Base-by-base conservation (phyloP, 2,329 filamentous ascomycete genomes). In the Coniella lustricola region DNA sequence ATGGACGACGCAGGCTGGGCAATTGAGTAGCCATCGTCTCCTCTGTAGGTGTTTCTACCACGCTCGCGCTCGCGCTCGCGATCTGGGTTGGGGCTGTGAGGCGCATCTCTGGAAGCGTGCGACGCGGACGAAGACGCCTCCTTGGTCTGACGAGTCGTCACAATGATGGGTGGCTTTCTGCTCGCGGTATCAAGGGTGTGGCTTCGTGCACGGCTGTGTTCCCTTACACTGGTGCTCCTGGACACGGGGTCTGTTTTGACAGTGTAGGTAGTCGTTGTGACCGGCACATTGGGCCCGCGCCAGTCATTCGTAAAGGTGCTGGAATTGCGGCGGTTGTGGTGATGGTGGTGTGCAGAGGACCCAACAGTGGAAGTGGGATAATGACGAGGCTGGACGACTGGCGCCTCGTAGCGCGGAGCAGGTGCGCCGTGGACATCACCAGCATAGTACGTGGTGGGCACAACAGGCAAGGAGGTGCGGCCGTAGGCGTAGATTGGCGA, bases 341-440 rank as follows among this genome's bases (percentile, higher is more conserved):
- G 49, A 12, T 45, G 31, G 20, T 40, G 4, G 57, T 46, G 25
- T 29, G 25, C 16, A 50, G 46, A 21, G 25, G 8, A 8, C 22
- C 22, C 58, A 67, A 61, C 47, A 59, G 50, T 49, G 48, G 55
- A 35, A 50, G 51, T 48, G 55, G 57, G 64, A 59, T 56, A 59
- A 31, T 49, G 41, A 29, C 40, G 34, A 35, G 38, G 48, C 22
- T 42, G 32, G 16, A 40, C 32, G 21, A 43, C 44, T 7, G 58
- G 42, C 10, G 52, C 49, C 16, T 59, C 60, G 50, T 63, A 57
- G 43, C 58, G 60, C 58, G 68, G 59, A 54, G 69, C 62, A 16
- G 76, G 75, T 59, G 77, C 65, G 54, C 73, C 70, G 54, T 81
- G 76, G 50, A 77, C 67, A 57, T 81, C 77, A 45, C 74, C 72